Evolutionary conservation across 768 basidiomycete genomes (phyloP).

Genomic region (Thelephora ganbajun): DNA sequence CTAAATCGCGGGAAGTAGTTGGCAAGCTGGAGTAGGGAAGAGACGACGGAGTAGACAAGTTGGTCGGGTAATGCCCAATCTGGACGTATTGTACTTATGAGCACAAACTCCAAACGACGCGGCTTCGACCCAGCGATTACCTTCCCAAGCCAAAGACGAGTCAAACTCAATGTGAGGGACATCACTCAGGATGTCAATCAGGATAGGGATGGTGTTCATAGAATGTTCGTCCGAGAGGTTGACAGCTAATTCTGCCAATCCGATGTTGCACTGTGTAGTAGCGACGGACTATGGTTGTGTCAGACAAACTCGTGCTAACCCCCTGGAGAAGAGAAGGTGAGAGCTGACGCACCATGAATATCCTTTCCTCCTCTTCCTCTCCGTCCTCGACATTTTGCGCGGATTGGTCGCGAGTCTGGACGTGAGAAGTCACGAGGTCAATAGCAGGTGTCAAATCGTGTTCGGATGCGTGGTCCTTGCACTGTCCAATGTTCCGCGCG

Average conservation of each 20-base stretch:
- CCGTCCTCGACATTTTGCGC: conserved; percentile 3
- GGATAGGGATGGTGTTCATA: conserved; percentile 36
- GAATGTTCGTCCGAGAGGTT: conserved; percentile 46
- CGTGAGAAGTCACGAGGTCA: conserved; percentile 47
- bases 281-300: conserved; percentile 40
- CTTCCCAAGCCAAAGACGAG: conserved; percentile 65
- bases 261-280: conserved; percentile 66
- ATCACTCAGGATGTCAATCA: conserved; percentile 57
- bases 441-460: conserved; percentile 30
- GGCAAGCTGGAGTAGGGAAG: conserved; percentile 58
- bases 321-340: not conserved
- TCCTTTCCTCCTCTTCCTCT: conserved; percentile 19
- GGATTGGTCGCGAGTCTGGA: conserved; percentile 26
- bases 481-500: conserved; percentile 38
- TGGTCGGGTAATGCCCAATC: conserved; percentile 85
- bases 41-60: conserved; percentile 65
- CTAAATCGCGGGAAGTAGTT: conserved; percentile 35
- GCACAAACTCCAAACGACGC: not conserved
- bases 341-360: conserved; percentile 44
- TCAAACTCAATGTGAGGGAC: conserved; percentile 71
- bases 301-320: not conserved
- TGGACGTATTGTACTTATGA: conserved; percentile 14
- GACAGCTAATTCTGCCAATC: conserved; percentile 66
- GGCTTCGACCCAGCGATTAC: conserved; percentile 22
- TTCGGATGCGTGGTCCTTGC: conserved; percentile 19